Evolutionary conservation across 371 early-diverging fungal species (phyloP).

Genomic region (Mucor racemosus): DNA sequence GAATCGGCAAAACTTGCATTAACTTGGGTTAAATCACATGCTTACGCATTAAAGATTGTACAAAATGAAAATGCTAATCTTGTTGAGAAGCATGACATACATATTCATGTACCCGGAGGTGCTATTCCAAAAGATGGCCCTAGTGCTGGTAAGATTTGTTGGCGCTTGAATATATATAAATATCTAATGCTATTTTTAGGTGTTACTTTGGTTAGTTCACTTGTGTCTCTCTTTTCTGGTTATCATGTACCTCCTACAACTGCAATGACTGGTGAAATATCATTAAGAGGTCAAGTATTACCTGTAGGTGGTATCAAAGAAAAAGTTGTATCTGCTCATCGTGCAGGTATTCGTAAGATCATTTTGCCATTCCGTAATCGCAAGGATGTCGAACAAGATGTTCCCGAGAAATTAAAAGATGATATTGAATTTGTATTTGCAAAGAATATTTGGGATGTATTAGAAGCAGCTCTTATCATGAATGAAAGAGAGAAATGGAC

Average conservation of each 20-base stretch:
- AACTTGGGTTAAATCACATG: conserved; percentile 83
- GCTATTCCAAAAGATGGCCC: conserved; percentile 88
- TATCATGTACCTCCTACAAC: conserved; percentile 61
- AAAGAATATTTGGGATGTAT: conserved; percentile 71
- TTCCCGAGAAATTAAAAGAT: conserved; percentile 66
- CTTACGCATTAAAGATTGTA: conserved; percentile 62
- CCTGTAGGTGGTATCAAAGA: conserved; percentile 90
- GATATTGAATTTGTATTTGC: conserved; percentile 80
- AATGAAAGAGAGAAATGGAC: conserved; percentile 31
- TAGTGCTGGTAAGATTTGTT: conserved; percentile 52
- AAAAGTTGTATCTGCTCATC: conserved; percentile 85
- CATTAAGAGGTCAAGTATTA: conserved; percentile 81
- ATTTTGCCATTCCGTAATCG: conserved; percentile 65
- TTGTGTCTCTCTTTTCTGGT: conserved; percentile 77
- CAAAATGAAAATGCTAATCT: conserved; percentile 35
- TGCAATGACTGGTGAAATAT: conserved; percentile 90
- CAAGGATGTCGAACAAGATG: conserved; percentile 68
- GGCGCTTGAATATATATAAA: neutral
- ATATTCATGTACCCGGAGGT: conserved; percentile 87
- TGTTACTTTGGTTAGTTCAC: conserved; percentile 73
- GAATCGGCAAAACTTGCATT: conserved; percentile 85
- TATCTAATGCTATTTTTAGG: conserved; percentile 12
- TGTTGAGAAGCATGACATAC: conserved; percentile 69
- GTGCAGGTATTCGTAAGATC: conserved; percentile 72
- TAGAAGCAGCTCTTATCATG: conserved; percentile 61